These are phyloP conservation scores for Volvariella volvacea DNA, from an alignment of 1,284 basidiomycete genomes.

Conservation along the genomic window DNA sequence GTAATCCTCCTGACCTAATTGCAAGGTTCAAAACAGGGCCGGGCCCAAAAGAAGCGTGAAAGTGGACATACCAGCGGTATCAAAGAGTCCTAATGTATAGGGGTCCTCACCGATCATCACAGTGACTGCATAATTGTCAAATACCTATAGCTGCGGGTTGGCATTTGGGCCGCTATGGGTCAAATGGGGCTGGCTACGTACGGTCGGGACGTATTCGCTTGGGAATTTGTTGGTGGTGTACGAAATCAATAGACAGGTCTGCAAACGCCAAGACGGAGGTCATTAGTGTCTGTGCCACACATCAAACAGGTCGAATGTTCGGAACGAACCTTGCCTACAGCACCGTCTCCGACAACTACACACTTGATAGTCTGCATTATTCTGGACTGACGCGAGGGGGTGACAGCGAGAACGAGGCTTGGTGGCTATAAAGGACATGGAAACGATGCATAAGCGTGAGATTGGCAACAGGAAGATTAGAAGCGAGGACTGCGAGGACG, in stretches of 20 bases:
- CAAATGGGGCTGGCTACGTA: constrained; percentile 38
- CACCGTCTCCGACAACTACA: constrained; percentile 99
- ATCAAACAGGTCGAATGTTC: not conserved
- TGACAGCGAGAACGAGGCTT: not conserved
- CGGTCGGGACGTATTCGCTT: constrained; percentile 98
- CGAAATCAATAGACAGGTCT: constrained; percentile 99
- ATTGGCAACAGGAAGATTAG: not conserved
- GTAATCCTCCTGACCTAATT: constrained; percentile 72
- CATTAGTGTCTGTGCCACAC: not conserved
- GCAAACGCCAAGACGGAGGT: constrained; percentile 13
- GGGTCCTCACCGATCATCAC: constrained; percentile 98
- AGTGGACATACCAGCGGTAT: constrained; percentile 79
- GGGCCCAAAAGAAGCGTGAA: not conserved
- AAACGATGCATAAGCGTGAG: not conserved
- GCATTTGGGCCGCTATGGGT: constrained; percentile 12
- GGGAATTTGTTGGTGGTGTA: constrained; percentile 99
- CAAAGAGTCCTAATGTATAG: constrained; percentile 96
- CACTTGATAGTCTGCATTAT: constrained; percentile 96
- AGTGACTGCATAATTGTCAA: constrained; percentile 97
- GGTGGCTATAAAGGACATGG: not conserved
- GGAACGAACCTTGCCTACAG: constrained; percentile 90
- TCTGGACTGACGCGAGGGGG: not conserved
- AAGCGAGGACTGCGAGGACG: no score
- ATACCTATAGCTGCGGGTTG: constrained; percentile 55
- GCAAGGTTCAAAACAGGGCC: constrained; percentile 2